phyloP scores from a whole-genome alignment of 192 early-diverging fungal genomes.

The Podila epicladia region DNA sequence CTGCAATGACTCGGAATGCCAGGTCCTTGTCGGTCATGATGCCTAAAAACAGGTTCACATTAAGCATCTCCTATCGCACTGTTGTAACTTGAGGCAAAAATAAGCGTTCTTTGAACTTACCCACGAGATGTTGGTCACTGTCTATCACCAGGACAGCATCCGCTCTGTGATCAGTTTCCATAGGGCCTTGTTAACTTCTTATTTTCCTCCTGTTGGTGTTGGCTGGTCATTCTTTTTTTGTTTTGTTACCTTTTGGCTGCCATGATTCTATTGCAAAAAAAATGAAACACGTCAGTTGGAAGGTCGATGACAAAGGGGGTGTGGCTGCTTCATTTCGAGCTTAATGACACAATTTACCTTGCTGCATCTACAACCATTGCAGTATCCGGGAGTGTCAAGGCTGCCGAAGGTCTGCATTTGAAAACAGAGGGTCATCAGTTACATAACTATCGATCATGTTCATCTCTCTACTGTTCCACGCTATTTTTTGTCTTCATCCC shows the following conservation, averaged over 20 bases:
- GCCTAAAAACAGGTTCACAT: constrained; percentile 68
- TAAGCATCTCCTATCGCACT: constrained; percentile 53
- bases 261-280: constrained; percentile 23
- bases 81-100: not conserved
- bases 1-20: constrained; percentile 86
- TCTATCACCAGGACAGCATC: constrained; percentile 48
- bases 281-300: constrained; percentile 5
- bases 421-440: not conserved
- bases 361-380: constrained; percentile 6
- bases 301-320: not conserved
- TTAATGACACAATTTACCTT: constrained; percentile 66
- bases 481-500: constrained; percentile 52
- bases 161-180: constrained; percentile 10
- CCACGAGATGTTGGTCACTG: constrained; percentile 57
- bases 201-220: not conserved
- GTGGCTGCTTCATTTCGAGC: not conserved
- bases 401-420: not conserved
- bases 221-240: not conserved
- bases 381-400: constrained; percentile 1
- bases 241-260: constrained; percentile 59
- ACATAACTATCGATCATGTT: not conserved
- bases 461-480: too few species aligned
- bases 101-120: constrained; percentile 16
- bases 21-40: constrained; percentile 94
- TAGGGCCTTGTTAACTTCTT: too few species aligned